Conservation (phyloP, 345 rosid genomes). For the Hibiscus mutabilis region DNA sequence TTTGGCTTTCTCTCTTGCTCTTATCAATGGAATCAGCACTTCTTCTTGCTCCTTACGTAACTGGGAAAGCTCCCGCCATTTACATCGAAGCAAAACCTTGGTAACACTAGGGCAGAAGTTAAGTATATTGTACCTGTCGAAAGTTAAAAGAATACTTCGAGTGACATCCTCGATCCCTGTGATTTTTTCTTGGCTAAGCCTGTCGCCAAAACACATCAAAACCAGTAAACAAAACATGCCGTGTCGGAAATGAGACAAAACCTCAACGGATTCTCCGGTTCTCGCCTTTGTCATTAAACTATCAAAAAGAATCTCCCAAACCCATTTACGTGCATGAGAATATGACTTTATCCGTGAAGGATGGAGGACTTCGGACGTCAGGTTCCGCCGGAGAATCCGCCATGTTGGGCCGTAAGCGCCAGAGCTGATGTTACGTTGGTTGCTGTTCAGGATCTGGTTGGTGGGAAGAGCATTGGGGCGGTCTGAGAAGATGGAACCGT, state of each 20-base stretch:
- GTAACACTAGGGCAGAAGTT: slow-evolving; percentile 32
- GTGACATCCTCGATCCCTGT: slow-evolving; percentile 27
- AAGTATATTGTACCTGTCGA: slow-evolving; percentile 23
- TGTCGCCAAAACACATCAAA: slow-evolving; percentile 32
- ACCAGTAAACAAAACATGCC: slow-evolving; percentile 28
- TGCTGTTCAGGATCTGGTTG: slow-evolving; percentile 14
- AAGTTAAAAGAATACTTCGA: slow-evolving; percentile 19
- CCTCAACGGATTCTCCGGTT: slow-evolving; percentile 7
- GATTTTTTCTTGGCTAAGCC: slow-evolving; percentile 23
- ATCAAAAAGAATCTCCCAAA: slow-evolving; percentile 25
- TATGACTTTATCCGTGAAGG: slow-evolving; percentile 11
- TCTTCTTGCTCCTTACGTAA: slow-evolving; percentile 23
- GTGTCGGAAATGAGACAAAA: slow-evolving; percentile 22
- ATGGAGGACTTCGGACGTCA: slow-evolving; percentile 39
- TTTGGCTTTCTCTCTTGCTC: slow-evolving; percentile 21
- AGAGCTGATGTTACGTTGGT: slow-evolving; percentile 36
- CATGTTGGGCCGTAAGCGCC: slow-evolving; percentile 40
- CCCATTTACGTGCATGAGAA: slow-evolving; percentile 33
- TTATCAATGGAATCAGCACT: slow-evolving; percentile 23
- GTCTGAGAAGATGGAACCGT: slow-evolving; percentile 32
- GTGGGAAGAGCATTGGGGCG: slow-evolving; percentile 32
- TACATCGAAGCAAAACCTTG: slow-evolving; percentile 20
- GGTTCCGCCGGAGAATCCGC: slow-evolving; percentile 39
- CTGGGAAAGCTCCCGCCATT: slow-evolving; percentile 23
- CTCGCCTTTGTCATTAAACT: slow-evolving; percentile 3